phyloP scores from a whole-genome alignment of 2,329 filamentous ascomycete genomes.

The Ciborinia camelliae region DNA sequence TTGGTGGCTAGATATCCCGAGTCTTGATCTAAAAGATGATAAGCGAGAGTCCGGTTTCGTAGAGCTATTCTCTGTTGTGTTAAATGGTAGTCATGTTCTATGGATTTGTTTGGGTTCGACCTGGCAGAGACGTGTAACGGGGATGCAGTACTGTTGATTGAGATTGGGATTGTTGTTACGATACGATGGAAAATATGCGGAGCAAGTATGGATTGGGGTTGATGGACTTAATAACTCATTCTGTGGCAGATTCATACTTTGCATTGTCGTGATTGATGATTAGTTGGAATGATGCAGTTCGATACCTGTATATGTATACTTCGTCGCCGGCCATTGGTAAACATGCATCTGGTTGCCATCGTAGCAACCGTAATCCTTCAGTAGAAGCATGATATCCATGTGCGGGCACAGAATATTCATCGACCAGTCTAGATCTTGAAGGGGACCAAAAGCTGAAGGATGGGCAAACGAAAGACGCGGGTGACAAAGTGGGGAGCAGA shows the following conservation, averaged over 20 bases:
- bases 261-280: background rate
- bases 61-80: background rate
- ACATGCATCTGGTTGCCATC: too few relatives aligned
- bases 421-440: slow-evolving; percentile 1
- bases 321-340: background rate
- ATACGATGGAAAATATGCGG: background rate
- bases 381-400: background rate
- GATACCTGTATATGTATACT: background rate
- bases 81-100: background rate
- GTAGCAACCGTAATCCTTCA: background rate
- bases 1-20: too few relatives aligned
- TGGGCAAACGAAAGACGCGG: background rate
- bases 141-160: background rate
- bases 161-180: background rate
- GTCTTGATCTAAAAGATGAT: background rate
- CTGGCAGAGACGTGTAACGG: background rate
- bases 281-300: background rate
- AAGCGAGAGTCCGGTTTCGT: background rate
- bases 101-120: background rate
- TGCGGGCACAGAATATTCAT: background rate
- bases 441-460: background rate
- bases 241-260: background rate
- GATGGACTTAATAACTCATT: background rate
- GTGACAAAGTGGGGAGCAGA: background rate
- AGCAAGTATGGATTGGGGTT: background rate